Evolutionary conservation across 768 basidiomycete genomes (phyloP), one percentile per base, ranked within the genome.

Genomic region (Russula vinacea): DNA sequence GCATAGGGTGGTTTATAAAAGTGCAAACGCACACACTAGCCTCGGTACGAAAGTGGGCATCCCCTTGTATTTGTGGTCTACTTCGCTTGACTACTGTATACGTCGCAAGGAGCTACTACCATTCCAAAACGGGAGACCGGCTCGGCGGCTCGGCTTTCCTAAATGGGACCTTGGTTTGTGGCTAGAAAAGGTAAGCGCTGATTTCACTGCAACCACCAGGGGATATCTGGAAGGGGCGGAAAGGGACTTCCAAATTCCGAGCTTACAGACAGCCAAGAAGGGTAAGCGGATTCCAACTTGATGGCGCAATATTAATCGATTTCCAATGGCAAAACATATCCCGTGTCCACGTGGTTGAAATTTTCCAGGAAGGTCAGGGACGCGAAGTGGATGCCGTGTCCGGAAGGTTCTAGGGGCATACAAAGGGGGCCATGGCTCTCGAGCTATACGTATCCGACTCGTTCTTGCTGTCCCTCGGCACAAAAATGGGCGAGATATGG

Each of bases 51-150:
- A 67, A 62, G 22, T 50, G 65, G 67, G 22, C 26, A 32, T 68
- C 62, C 67, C 67, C 62, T 67, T 68, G 61, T 68, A 35, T 44
- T 61, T 42, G 67, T 37, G 19, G 42, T 10, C 32, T 11, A 4
- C 33, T 10, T 40, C 2, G 14, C 17, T 40, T 40, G 39, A 40
- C 39, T 40, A 5, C 35, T 37, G 35, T 8, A 37, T 1, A 40
- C 44, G 19, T 58, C 24, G 53, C 55, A 35, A 6, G 26, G 24
- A n/a, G n/a, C 16, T 6, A 17, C 32, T 33, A 22, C 39, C 26
- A 50, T 44, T 47, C 45, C 40, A 32, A 45, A 61, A 65, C 24
- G 37, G 52, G 37, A 24, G 44, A n/a, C 24, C 60, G 45, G 37
- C 19, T 47, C 45, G 45, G 45, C 45, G n/a, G 45, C 60, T 62